These are phyloP conservation scores for Chenopodium quinoa DNA, from an alignment of 148 eudicot genomes.

Conservation along the genomic window DNA sequence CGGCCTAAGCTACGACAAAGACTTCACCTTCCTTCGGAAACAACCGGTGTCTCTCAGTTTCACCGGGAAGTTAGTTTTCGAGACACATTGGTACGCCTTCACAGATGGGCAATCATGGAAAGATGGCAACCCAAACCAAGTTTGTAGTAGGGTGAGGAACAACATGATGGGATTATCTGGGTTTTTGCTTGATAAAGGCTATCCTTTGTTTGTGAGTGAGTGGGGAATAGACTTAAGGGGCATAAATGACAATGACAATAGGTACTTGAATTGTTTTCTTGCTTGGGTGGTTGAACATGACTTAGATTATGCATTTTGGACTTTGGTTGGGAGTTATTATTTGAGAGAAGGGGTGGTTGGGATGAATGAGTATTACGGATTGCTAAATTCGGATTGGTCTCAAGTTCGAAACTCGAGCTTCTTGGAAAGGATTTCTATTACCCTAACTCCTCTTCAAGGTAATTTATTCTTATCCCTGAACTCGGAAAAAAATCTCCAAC, in stretches of 20 bases:
- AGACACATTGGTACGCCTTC: constrained; percentile 80
- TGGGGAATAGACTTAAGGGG: constrained; percentile 78
- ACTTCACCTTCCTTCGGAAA: constrained; percentile 54
- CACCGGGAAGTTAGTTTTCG: constrained; percentile 56
- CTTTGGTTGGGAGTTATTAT: constrained; percentile 77
- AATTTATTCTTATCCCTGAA: not conserved
- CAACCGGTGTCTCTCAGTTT: constrained; percentile 46
- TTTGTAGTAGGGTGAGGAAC: constrained; percentile 45
- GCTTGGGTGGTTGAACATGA: constrained; percentile 72
- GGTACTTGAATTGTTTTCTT: constrained; percentile 74
- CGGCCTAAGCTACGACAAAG: constrained; percentile 64
- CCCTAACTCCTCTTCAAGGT: constrained; percentile 59
- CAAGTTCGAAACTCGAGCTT: constrained; percentile 53
- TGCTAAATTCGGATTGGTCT: constrained; percentile 56
- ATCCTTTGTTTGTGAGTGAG: constrained; percentile 84
- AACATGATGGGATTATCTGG: constrained; percentile 40
- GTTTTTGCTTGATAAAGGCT: constrained; percentile 59
- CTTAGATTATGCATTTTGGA: constrained; percentile 88
- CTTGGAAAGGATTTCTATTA: constrained; percentile 50
- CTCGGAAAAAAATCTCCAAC: no score
- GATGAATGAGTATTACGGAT: constrained; percentile 63
- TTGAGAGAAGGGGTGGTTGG: constrained; percentile 60
- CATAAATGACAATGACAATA: constrained; percentile 59
- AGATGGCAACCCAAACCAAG: constrained; percentile 64
- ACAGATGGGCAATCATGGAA: constrained; percentile 55